Evolutionary conservation across 1,284 basidiomycete genomes (phyloP), one percentile per base, ranked within the genome.

Genomic region (Cutaneotrichosporon sp.): DNA sequence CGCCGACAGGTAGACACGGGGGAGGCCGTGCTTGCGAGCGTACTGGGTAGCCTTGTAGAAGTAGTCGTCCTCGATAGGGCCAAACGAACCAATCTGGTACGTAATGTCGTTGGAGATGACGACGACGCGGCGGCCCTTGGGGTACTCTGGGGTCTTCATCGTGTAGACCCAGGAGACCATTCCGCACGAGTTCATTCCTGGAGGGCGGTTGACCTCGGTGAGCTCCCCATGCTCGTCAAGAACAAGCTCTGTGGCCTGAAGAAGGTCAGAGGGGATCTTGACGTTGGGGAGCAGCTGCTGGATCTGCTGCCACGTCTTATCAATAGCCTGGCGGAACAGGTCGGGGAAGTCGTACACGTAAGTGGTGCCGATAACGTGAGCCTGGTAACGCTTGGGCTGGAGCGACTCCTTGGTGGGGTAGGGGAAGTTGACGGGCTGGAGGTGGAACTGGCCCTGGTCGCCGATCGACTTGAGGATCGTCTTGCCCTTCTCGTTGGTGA

Each of bases 301-400:
- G 42, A 89, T 87, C 73, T 88, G 88, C 70, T 86, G 83, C 96
- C 96, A 99, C 67, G 92, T 86, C 75, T 95, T 92, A 76, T 94
- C 91, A 66, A 98, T 84, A 8, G 96, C 93, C 83, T 99, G 98
- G 58, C 93, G 89, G 85, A 99, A 97, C 65, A 99, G 87, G 76
- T 97, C 96, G 56, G 97, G 94, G 88, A 99, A 98, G 83, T 99
- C 97, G 83, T 99, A 95, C 50, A 91, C 95, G 77, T 99, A 99
- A 57, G 96, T 99, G 36, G 97, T 99, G 66, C 97, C 96, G 69
- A 97, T 89, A 63, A 97, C 88, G 81, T 99, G 97, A n/a, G 97
- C 97, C 77, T 98, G 95, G 84, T 97, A 98, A 73, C 97, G 93
- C 80, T 97, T 95, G 63, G 96, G 95, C 81, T 99, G 97, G 60